Percentiles rank a stretch among this genome's conserved stretches.
Conservation (phyloP, 1,284 basidiomycete species). For the Cutaneotrichosporon sp. region DNA sequence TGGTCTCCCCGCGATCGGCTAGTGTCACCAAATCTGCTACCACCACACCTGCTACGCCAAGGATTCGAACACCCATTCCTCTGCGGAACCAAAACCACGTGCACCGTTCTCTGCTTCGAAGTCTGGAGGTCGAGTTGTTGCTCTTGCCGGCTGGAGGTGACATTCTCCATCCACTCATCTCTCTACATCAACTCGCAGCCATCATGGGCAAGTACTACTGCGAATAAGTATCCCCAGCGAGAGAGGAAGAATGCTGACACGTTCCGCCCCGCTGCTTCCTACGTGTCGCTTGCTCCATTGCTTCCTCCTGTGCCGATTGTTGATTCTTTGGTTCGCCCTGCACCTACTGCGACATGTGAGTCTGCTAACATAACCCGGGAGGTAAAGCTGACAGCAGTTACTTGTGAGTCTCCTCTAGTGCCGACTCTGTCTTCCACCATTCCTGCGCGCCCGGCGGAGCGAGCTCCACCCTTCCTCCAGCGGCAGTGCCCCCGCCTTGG, state of each 20-base stretch:
- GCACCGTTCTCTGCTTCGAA: no score
- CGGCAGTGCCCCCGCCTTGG: no score
- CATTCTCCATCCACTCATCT: slow-evolving; percentile 14
- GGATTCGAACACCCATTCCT: neutral
- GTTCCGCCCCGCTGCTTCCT: neutral
- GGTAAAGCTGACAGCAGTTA: slow-evolving; percentile 59
- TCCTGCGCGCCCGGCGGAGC: no score
- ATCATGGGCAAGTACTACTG: slow-evolving; percentile 59
- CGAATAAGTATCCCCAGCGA: slow-evolving; percentile 62
- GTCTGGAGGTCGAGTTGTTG: slow-evolving; percentile 2
- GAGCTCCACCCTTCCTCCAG: no score
- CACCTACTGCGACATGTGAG: slow-evolving; percentile 46
- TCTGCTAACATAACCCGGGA: neutral
- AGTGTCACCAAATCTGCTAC: no score
- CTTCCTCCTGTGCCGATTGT: neutral
- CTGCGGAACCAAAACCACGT: neutral
- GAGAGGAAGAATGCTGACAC: slow-evolving; percentile 14
- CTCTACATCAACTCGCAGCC: slow-evolving; percentile 8
- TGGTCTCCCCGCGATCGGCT: no score
- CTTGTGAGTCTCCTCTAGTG: slow-evolving; percentile 29
- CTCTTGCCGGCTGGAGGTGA: no score
- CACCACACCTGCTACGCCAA: no score
- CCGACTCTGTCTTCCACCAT: neutral
- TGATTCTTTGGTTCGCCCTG: slow-evolving; percentile 6
- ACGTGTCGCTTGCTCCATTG: neutral